Evolutionary conservation across 495 filamentous ascomycete genomes (phyloP), one percentile per base, ranked within the genome.

Genomic region (Aspergillus incahuasiensis): DNA sequence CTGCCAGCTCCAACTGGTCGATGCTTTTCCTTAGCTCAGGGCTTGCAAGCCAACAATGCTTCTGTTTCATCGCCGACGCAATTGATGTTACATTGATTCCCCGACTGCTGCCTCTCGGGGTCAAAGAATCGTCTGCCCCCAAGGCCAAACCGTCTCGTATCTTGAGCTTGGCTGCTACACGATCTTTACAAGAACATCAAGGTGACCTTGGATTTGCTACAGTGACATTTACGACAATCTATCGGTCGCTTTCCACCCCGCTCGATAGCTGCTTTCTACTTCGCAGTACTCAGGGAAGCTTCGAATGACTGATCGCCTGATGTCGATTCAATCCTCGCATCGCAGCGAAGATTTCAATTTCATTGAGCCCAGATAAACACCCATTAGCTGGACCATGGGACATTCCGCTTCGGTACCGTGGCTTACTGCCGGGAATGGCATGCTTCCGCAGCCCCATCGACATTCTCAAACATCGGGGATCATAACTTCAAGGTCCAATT

Each of bases 11-110:
- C 22, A 25, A 56, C 54, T 56, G 54, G 54, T 43, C 16, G 35
- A 43, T 11, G 45, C 21, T 22, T 16, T 34, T 48, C 18, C 20
- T 50, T 56, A 56, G 54, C 16, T 24, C 46, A 56, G 54, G 47
- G 46, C 46, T 19, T 22, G 6, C 49, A 56, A 45, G 47, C 47
- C 45, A 44, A 38, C 47, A 50, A 56, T 56, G 54, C 39, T 56
- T 56, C 46, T 56, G 54, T 56, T 56, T n/a, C 54, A 50, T 56
- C 54, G 24, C 46, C 38, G 28, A 45, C 43, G 39, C 22, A 15
- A 50, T 24, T 50, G 30, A 50, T 56, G 54, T 56, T 56, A 56
- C 54, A 56, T 56, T 34, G 24, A 19, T 16, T 45, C 13, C 16
- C 47, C 15, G 47, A 13, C 44, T 22, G 15, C 21, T 48, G 44